Base-by-base conservation (phyloP, 176 grass and related monocot genomes). In the Secale cereale region DNA sequence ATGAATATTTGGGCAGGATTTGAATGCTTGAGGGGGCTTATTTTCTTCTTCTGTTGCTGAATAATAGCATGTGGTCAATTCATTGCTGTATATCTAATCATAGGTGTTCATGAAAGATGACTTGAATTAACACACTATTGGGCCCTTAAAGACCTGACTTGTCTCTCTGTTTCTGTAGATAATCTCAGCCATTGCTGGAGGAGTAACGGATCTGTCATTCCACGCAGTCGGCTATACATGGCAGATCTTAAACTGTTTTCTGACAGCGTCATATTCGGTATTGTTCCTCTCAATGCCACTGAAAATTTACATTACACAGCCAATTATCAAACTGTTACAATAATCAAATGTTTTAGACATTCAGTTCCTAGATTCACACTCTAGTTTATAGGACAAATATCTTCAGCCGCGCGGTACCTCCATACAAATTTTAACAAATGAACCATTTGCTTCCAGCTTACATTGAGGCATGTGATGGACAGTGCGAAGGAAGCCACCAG, bases 231-330 rank as follows among this genome's bases (percentile, higher is more conserved):
- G 96, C 69, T 98, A 98, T 90, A 28, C 87, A 30, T 98, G 96
- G 96, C 96, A 95, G 78, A 90, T 90, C 78, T 65, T 90, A 77
- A 98, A 98, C 78, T 98, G 96, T 85, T 78, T 98, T 83, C 72
- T 98, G 41, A 98, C 96, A 59, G 96, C 96, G 52, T 95, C 96
- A 83, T 98, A 98, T 85, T 98, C 96, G 78, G 96, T 98, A 98
- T 85, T 90, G 32, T 78, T 82, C 85, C 75, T 70, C 23, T 83
- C 26, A 32, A 62, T 79, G 36, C 6, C 59, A 41, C n/a, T 79
- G 16, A 45, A 73, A 52, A 41, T 73, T 70, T 64, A 23, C 27
- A 60, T 41, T 26, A 59, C 66, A 28, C 43, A 77, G 40, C 27
- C 8, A 36, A 45, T 50, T 63, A 28, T 74, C 28, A 6, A 56